Percentiles rank a stretch among this genome's conserved stretches.
phyloP scores from a whole-genome alignment of 768 basidiomycete genomes.

The Mycena latifolia region DNA sequence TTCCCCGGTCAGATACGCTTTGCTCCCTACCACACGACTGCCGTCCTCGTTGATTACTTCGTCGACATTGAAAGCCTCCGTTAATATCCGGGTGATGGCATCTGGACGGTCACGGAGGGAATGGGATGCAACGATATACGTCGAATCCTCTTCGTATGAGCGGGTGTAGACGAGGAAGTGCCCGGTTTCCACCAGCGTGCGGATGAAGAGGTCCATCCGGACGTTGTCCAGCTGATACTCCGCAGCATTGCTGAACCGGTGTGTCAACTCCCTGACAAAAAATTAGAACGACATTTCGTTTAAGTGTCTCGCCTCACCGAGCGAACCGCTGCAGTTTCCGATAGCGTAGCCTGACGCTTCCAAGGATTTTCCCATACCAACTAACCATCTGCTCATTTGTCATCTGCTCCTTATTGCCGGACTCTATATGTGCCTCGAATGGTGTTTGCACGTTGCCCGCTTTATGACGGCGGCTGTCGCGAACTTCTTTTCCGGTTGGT shows the following conservation, averaged over 20 bases:
- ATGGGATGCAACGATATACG: constrained; percentile 89
- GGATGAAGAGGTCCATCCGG: constrained; percentile 83
- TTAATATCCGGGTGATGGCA: constrained; percentile 81
- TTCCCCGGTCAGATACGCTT: constrained; percentile 53
- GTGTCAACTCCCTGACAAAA: constrained; percentile 70
- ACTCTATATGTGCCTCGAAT: constrained; percentile 47
- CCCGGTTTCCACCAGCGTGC: constrained; percentile 82
- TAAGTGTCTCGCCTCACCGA: constrained; percentile 62
- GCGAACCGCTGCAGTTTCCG: constrained; percentile 95
- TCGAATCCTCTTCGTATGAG: constrained; percentile 87
- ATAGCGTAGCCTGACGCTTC: constrained; percentile 91
- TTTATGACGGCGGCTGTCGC: constrained; percentile 40
- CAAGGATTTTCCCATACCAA: constrained; percentile 95
- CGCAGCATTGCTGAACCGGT: constrained; percentile 93
- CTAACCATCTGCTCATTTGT: constrained; percentile 83
- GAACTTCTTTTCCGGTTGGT: constrained; percentile 61
- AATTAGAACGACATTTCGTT: neutral
- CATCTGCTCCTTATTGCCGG: constrained; percentile 62
- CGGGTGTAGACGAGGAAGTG: constrained; percentile 96
- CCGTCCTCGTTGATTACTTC: constrained; percentile 71
- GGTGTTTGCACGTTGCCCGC: constrained; percentile 42
- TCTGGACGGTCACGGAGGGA: constrained; percentile 83
- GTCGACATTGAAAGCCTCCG: constrained; percentile 86
- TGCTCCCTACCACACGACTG: constrained; percentile 52
- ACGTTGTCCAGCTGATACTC: constrained; percentile 87